Evolutionary conservation across 2,329 filamentous ascomycete genomes (phyloP), one percentile per base, ranked within the genome.

Genomic region (Dothiorella sarmentorum): DNA sequence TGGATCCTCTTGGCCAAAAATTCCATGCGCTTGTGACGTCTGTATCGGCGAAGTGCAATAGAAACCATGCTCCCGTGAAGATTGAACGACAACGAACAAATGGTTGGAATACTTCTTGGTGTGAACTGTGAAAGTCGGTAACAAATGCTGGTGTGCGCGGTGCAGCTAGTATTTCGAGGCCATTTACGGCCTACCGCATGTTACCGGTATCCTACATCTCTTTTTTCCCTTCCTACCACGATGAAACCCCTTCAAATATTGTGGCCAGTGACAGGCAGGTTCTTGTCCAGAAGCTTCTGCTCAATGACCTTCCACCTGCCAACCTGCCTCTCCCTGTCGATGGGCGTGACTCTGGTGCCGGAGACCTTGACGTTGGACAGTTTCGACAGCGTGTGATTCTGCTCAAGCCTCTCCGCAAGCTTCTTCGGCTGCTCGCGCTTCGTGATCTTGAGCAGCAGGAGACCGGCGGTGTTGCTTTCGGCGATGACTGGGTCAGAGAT

Each of bases 261-360:
- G 13, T 44, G 52, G 18, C 56, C 56, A 11, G 37, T 37, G 20
- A 58, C 56, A 26, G 56, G 56, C 35, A 58, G 17, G 26, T 51
- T 47, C 45, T 26, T 58, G 13, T 52, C 37, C 24, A 52, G 44
- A n/a, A 93, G 77, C 73, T 90, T 87, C 67, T 85, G 77, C 71
- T 89, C 82, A 67, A 93, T 90, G 51, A 91, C 73, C 83, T 94
- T 94, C 84, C 87, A 89, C 67, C 89, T 80, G 26, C 91, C 91
- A 40, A 89, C 71, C 49, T 83, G 80, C 65, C 82, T 84, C 73
- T 93, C 89, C 71, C 84, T 85, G 71, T 93, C 83, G 31, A 89
- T 84, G 9, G 85, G 82, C 7, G 85, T 91, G 61, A 90, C 77
- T 66, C 86, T 85, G 63, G 81, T 81, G 24, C 74, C 71, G 64